Evolutionary conservation across 2,329 filamentous ascomycete genomes (phyloP), one percentile per base, ranked within the genome.

Genomic region (Lachnellula occidentalis): DNA sequence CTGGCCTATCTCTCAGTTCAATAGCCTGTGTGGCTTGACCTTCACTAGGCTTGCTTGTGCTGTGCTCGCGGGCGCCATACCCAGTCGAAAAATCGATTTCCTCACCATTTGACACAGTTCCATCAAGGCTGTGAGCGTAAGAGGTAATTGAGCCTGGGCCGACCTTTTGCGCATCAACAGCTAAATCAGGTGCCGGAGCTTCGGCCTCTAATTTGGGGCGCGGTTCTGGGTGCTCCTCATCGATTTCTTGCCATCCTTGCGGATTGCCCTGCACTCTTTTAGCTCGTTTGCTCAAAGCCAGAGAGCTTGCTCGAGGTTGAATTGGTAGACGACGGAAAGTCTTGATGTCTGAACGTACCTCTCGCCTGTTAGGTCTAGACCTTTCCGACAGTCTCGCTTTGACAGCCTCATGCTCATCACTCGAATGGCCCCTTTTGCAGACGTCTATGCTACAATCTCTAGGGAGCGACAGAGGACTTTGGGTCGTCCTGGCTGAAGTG

Each of bases 81-180:
- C 61, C 63, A n/a, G 57, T 55, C 42, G 61, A 55, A 37, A 67
- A 65, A 43, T 66, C 63, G 36, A 68, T 39, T 9, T 56, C 59
- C 27, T 63, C 64, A 41, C 58, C 61, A 27, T 57, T 56, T 31
- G 55, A 54, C 12, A 56, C 22, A 17, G 60, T 62, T 14, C 61
- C 64, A 56, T 64, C 59, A 27, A 60, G 56, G 39, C 63, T 67
- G 14, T 63, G 55, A 7, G 55, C 51, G 45, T 56, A 57, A 15
- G 43, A 24, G 9, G 43, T 5, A 17, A 46, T 21, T 21, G 22
- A 19, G 7, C n/a, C 22, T 21, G 15, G 9, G 45, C 9, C 2
- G 37, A 43, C 14, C 45, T 45, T 50, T 34, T 47, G 43, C 21
- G 14, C 31, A 34, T 45, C 41, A 6, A n/a, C 11, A 24, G 22